These are phyloP conservation scores for Cystoderma amianthinum DNA, from an alignment of 768 basidiomycete species.

Conservation along the genomic window DNA sequence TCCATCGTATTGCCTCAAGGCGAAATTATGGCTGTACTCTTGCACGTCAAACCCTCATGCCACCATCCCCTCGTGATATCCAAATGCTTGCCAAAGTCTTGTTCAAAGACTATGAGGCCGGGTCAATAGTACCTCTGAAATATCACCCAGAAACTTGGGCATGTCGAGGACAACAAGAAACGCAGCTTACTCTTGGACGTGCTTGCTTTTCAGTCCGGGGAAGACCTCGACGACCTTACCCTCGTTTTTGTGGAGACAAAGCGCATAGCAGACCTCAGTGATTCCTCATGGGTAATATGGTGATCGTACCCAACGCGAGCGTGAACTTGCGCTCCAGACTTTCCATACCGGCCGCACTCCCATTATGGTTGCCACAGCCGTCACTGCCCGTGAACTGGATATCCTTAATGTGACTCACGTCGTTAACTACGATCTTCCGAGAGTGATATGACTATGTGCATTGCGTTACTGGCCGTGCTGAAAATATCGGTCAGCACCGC, in stretches of 20 bases:
- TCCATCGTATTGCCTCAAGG: constrained; percentile 96
- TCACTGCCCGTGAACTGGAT: constrained; percentile 97
- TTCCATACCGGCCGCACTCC: constrained; percentile 96
- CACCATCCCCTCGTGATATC: constrained; percentile 98
- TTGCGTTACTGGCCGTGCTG: constrained; percentile 97
- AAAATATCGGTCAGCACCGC: constrained; percentile 94
- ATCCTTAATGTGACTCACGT: constrained; percentile 99
- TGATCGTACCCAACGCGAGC: constrained; percentile 95
- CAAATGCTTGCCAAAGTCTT: constrained; percentile 95
- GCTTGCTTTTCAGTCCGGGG: constrained; percentile 66
- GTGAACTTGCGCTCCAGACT: constrained; percentile 90
- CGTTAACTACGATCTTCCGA: constrained; percentile 95
- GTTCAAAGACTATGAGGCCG: constrained; percentile 96
- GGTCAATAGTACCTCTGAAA: constrained; percentile 97
- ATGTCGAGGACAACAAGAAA: constrained; percentile 96
- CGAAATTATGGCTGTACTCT: constrained; percentile 93
- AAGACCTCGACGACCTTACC: constrained; percentile 68
- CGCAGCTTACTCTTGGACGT: constrained; percentile 94
- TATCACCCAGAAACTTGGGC: constrained; percentile 98
- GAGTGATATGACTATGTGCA: constrained; percentile 99
- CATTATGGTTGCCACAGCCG: constrained; percentile 95
- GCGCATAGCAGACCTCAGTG: constrained; percentile 97
- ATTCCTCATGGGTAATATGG: constrained; percentile 95
- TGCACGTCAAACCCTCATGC: constrained; percentile 98
- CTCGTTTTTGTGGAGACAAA: constrained; percentile 99